phyloP scores from a whole-genome alignment of 208 protist species.

The Endotrypanum monterogeii region DNA sequence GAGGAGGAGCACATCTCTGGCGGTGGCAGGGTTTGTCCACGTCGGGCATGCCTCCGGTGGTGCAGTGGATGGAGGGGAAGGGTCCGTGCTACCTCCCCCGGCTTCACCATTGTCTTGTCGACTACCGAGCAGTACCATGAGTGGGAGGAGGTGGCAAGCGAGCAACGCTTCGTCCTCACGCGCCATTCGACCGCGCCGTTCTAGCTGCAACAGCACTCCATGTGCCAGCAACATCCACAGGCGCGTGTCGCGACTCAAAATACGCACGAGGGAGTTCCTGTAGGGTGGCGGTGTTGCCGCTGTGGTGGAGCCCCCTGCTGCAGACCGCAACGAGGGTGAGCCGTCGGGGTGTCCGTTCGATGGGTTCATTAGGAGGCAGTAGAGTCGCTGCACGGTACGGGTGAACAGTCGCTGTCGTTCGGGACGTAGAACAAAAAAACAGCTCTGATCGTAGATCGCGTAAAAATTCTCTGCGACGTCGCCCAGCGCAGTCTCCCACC shows the following conservation, averaged over 20 bases:
- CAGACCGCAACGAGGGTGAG: constrained; percentile 33
- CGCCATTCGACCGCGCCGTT: constrained; percentile 38
- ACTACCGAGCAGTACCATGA: constrained; percentile 15
- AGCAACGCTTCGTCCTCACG: constrained; percentile 36
- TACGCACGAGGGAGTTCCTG: not conserved
- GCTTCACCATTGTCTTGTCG: not conserved
- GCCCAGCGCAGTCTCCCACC: not conserved
- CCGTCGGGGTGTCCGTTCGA: not conserved
- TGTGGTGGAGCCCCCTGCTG: constrained; percentile 19
- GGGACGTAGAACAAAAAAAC: constrained; percentile 56
- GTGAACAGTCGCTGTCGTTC: constrained; percentile 59
- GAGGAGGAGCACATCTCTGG: constrained; percentile 21
- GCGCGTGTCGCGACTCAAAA: constrained; percentile 32
- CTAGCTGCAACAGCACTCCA: constrained; percentile 37
- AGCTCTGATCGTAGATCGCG: constrained; percentile 55
- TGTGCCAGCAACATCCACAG: constrained; percentile 48
- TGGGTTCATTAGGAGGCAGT: constrained; percentile 21
- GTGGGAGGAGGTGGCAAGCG: constrained; percentile 31
- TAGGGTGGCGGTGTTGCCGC: not conserved
- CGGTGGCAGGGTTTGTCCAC: constrained; percentile 7
- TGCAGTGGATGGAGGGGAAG: not conserved
- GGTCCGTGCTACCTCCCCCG: not conserved
- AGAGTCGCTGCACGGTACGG: constrained; percentile 26
- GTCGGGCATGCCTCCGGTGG: not conserved
- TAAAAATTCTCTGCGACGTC: constrained; percentile 41